Evolutionary conservation across 2,329 filamentous ascomycete genomes (phyloP), one percentile per base, ranked within the genome.

Genomic region (Huntiella moniliformis): DNA sequence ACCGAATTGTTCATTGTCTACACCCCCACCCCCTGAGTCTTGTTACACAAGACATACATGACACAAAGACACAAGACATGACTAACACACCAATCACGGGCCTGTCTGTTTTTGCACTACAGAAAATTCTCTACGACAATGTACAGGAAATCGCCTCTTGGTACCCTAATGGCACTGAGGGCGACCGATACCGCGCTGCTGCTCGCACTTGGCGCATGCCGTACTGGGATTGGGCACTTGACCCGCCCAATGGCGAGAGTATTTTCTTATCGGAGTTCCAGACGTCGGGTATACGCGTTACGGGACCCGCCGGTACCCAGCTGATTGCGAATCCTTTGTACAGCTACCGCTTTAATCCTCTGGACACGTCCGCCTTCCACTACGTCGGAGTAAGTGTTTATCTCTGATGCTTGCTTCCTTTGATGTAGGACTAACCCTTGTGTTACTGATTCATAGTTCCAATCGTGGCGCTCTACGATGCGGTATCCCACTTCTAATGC

Each of bases 301-400:
- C 68, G 44, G 74, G 74, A 0, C 74, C 76, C 28, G 70, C 66
- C 35, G 73, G 71, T 4, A 52, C 57, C 12, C 71, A 73, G 52
- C 59, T 56, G 2, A 79, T 80, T 36, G 59, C 65, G 1, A 81
- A 81, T 50, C 77, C 77, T 3, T 63, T 81, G 4, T 77, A 69
- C 53, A 67, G 66, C 17, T 79, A 76, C 53, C 60, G 61, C 2
- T 80, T 80, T 52, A 67, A 68, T 38, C 75, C 78, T 0, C 65
- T 79, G 12, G 70, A 77, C 46, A 58, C 62, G 22, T 63, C 66
- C 3, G 72, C 74, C 28, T 70, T 83, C 50, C 67, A 71, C 28
- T 69, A 72, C 56, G 57, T 62, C 35, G 76, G 77, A 3, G 78
- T 81, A 60, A 60, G 73, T 61, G 5, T 7, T 22, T 4, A 28